These are phyloP conservation scores for Chlamydomonas sp. DNA, from an alignment of 139 green algal genomes.

Conservation along the genomic window DNA sequence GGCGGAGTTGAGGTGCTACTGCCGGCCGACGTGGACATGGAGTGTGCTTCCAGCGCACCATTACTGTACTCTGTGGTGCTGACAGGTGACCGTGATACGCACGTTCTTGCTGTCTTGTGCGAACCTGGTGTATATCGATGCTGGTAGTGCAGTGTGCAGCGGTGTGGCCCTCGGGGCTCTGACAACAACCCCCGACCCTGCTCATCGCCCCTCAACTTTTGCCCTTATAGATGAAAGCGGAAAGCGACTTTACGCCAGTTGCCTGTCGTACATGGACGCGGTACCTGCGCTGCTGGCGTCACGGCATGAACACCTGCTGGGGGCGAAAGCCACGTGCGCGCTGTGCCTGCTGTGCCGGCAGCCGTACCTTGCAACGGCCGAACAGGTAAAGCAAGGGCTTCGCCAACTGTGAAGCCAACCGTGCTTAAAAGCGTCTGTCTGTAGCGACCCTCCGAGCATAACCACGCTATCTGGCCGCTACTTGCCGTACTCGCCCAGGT, in stretches of 20 bases:
- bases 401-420: neutral
- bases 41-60: neutral
- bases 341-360: slow-evolving; percentile 51
- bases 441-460: neutral
- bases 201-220: neutral
- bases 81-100: slow-evolving; percentile 35
- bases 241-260: slow-evolving; percentile 49
- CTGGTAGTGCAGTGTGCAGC: neutral
- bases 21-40: neutral
- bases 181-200: too few relatives aligned
- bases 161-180: neutral
- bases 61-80: slow-evolving; percentile 44
- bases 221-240: slow-evolving; percentile 54
- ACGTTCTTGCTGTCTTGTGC: neutral
- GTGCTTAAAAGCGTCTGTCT: neutral
- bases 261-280: slow-evolving; percentile 50
- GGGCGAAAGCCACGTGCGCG: slow-evolving; percentile 33
- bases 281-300: slow-evolving; percentile 19
- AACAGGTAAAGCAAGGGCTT: slow-evolving; percentile 31
- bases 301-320: slow-evolving; percentile 36
- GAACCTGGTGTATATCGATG: neutral
- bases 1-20: slow-evolving; percentile 47
- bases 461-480: neutral
- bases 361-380: slow-evolving; percentile 46
- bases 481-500: slow-evolving; percentile 23